Evolutionary conservation across 306 rosid genomes (phyloP).

Genomic region (Ormosia emarginata): DNA sequence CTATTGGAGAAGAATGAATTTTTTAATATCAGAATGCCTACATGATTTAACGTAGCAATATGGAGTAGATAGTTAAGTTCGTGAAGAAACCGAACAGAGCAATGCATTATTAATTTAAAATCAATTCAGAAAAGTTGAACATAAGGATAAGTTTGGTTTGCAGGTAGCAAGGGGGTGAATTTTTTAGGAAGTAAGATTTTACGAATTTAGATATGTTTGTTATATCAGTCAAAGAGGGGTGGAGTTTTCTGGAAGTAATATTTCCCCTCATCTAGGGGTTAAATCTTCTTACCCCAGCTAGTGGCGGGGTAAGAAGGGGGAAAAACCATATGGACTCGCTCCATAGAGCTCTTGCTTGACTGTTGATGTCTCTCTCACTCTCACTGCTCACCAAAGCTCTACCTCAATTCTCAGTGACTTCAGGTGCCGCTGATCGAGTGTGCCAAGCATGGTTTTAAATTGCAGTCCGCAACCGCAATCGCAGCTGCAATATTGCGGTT

Average conservation of each 20-base stretch:
- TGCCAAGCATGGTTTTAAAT: slow-evolving; percentile 2
- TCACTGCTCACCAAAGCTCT: slow-evolving; percentile 17
- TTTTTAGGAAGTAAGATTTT: neutral
- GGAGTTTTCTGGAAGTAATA: neutral
- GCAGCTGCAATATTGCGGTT: neutral
- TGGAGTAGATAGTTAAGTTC: neutral
- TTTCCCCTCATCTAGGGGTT: neutral
- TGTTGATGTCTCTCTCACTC: neutral
- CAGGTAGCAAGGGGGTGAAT: neutral
- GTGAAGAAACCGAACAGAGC: neutral
- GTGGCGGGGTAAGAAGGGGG: neutral
- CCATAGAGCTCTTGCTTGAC: neutral
- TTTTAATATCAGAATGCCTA: neutral
- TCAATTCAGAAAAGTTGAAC: neutral
- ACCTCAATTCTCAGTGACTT: slow-evolving; percentile 39
- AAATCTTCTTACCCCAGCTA: slow-evolving; percentile 5
- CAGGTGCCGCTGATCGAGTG: slow-evolving; percentile 47
- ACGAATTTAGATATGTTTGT: neutral
- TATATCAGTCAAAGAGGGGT: neutral
- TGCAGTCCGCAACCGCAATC: neutral
- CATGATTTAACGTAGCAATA: neutral
- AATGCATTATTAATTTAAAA: neutral
- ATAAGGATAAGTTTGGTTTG: neutral
- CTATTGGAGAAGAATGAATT: neutral
- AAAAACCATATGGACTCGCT: neutral